Percentiles rank a stretch among this genome's conserved stretches.
These are phyloP conservation scores for Cryphonectria japonica DNA, from an alignment of 2,329 filamentous ascomycete genomes.

Conservation along the genomic window DNA sequence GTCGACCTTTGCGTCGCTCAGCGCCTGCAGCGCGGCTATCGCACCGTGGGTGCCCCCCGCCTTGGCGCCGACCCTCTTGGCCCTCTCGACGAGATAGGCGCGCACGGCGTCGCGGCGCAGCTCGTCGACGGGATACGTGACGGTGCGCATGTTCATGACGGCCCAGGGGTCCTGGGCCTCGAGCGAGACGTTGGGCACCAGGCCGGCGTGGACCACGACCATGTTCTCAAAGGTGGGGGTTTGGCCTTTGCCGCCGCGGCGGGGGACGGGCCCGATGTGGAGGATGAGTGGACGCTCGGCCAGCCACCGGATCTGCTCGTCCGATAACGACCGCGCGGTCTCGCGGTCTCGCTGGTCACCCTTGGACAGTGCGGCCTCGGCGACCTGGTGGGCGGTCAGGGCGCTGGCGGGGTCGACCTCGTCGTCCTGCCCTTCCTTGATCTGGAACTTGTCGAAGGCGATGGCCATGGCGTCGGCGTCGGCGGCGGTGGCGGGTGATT, in stretches of 20 bases:
- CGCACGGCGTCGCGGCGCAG: conserved; percentile 43
- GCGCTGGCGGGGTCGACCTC: conserved; percentile 10
- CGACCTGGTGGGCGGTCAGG: conserved; percentile 31
- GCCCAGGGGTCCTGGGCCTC: conserved; percentile 74
- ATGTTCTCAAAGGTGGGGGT: conserved; percentile 55
- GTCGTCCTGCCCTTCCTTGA: conserved; percentile 33
- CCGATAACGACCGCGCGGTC: conserved; percentile 56
- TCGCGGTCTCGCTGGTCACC: conserved; percentile 51
- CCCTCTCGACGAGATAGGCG: conserved; percentile 43
- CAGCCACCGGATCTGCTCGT: conserved; percentile 71
- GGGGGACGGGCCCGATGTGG: conserved; percentile 64
- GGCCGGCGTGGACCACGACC: conserved; percentile 81
- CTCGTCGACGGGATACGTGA: conserved; percentile 65
- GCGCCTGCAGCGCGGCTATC: conserved; percentile 22
- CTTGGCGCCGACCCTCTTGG: conserved; percentile 30
- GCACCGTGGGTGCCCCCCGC: conserved; percentile 29
- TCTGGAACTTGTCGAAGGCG: conserved; percentile 28
- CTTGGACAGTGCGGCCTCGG: conserved; percentile 35
- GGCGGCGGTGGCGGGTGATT: not conserved
- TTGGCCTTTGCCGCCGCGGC: conserved; percentile 19
- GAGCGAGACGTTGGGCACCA: conserved; percentile 75
- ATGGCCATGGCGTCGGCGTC: conserved; percentile 11
- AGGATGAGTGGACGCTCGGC: conserved; percentile 77
- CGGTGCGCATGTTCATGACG: conserved; percentile 90
- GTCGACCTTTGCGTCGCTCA: conserved; percentile 31